Conservation (phyloP, 371 early-diverging fungal genomes). For the Mucor irregularis region DNA sequence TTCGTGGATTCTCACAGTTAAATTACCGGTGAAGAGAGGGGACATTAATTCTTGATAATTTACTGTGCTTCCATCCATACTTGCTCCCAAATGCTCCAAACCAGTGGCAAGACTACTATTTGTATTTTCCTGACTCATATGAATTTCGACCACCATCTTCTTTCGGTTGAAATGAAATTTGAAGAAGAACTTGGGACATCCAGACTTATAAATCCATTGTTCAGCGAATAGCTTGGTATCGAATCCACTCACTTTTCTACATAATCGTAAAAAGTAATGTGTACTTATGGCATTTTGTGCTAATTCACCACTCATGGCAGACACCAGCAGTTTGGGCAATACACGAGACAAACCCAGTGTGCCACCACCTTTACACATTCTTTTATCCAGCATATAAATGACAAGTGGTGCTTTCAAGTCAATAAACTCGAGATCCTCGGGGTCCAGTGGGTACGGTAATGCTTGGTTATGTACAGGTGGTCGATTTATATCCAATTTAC, state of each 20-base stretch:
- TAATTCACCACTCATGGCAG: slow-evolving; percentile 84
- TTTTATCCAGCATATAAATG: slow-evolving; percentile 90
- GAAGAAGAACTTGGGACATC: slow-evolving; percentile 86
- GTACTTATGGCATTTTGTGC: slow-evolving; percentile 77
- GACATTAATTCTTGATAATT: slow-evolving; percentile 34
- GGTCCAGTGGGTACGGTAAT: slow-evolving; percentile 62
- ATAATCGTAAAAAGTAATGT: slow-evolving; percentile 74
- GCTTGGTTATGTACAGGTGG: slow-evolving; percentile 78
- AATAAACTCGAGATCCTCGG: slow-evolving; percentile 79
- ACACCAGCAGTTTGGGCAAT: slow-evolving; percentile 75
- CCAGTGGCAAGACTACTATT: slow-evolving; percentile 43
- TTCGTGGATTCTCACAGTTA: slow-evolving; percentile 91
- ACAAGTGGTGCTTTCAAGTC: slow-evolving; percentile 86
- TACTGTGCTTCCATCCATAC: slow-evolving; percentile 6
- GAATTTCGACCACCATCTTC: slow-evolving; percentile 91
- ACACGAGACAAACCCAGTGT: slow-evolving; percentile 78
- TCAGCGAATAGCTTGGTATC: slow-evolving; percentile 84
- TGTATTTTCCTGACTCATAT: slow-evolving; percentile 80
- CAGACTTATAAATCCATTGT: slow-evolving; percentile 91
- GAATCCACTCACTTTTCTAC: slow-evolving; percentile 78
- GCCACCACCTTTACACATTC: slow-evolving; percentile 84
- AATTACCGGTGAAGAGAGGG: slow-evolving; percentile 73
- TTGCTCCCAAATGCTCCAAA: slow-evolving; percentile 3
- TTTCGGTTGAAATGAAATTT: slow-evolving; percentile 86
- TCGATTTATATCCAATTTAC: slow-evolving; percentile 80